Percentiles rank a stretch among this genome's conserved stretches.
Conservation (phyloP, 2,329 filamentous ascomycete species). For the Colletotrichum agaves region DNA sequence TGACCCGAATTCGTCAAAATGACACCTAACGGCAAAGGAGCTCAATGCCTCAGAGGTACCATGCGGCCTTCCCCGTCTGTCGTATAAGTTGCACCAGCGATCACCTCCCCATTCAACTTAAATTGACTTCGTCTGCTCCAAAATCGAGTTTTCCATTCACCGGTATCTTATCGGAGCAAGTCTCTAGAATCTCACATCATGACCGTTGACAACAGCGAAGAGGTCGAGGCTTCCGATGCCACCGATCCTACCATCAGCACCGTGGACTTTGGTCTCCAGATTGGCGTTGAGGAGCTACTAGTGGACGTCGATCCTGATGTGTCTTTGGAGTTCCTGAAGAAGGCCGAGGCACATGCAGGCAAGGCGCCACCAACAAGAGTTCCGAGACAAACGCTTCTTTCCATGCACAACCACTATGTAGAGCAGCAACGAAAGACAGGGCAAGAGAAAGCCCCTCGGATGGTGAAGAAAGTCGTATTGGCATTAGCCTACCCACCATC, state of each 20-base stretch:
- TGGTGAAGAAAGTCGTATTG: conserved; percentile 42
- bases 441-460: conserved; percentile 36
- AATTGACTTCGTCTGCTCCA: no score
- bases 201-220: not conserved
- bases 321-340: conserved; percentile 39
- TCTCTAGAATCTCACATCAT: not conserved
- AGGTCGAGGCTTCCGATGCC: not conserved
- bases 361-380: conserved; percentile 37
- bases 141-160: no score
- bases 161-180: not conserved
- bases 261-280: conserved; percentile 37
- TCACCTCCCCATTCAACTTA: not conserved
- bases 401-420: conserved; percentile 40
- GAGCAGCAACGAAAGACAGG: conserved; percentile 22
- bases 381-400: conserved; percentile 32
- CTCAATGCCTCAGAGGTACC: not conserved
- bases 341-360: conserved; percentile 39
- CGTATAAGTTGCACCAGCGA: not conserved
- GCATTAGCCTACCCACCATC: conserved; percentile 41
- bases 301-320: conserved; percentile 41
- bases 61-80: not conserved
- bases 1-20: not conserved
- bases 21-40: conserved; percentile 5
- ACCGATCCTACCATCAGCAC: conserved; percentile 30
- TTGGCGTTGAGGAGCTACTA: conserved; percentile 39